Conservation (phyloP, 1,284 basidiomycete species). For the Pseudozyma thailandica region DNA sequence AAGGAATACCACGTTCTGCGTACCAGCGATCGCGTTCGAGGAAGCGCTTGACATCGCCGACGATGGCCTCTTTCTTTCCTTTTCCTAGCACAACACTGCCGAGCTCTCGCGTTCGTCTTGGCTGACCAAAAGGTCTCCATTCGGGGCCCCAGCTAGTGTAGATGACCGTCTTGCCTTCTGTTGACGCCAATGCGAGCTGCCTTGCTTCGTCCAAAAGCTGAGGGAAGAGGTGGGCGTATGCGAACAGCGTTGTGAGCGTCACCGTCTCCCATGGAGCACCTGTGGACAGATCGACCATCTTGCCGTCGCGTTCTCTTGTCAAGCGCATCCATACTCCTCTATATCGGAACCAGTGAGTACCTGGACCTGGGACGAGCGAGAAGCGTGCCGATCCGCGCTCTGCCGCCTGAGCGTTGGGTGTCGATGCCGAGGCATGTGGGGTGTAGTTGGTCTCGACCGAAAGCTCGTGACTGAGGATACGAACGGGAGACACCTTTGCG, state of each 20-base stretch:
- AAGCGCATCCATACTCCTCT: conserved; percentile 88
- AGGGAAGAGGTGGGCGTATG: conserved; percentile 84
- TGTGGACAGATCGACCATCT: conserved; percentile 86
- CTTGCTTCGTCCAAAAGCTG: conserved; percentile 85
- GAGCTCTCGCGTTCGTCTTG: conserved; percentile 85
- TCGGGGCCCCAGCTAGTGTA: conserved; percentile 96
- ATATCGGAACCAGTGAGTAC: conserved; percentile 92
- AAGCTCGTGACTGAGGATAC: conserved; percentile 77
- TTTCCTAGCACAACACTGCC: conserved; percentile 89
- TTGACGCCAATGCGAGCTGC: conserved; percentile 82
- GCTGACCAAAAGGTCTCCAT: conserved; percentile 95
- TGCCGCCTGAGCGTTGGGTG: conserved; percentile 36
- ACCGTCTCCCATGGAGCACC: conserved; percentile 98
- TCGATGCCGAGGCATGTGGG: conserved; percentile 37
- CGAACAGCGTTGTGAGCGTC: conserved; percentile 89
- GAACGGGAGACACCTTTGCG: conserved; percentile 68
- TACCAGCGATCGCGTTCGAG: conserved; percentile 90
- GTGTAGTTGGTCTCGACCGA: conserved; percentile 82
- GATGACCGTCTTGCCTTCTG: conserved; percentile 94
- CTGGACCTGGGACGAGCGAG: conserved; percentile 93
- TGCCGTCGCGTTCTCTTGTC: conserved; percentile 83
- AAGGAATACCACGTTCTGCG: conserved; percentile 95
- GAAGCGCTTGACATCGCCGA: conserved; percentile 83
- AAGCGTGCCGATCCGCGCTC: conserved; percentile 72
- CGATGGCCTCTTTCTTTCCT: conserved; percentile 82